Evolutionary conservation across 192 early-diverging fungal genomes (phyloP), one percentile per base, ranked within the genome.

Genomic region (Mortierella claussenii): DNA sequence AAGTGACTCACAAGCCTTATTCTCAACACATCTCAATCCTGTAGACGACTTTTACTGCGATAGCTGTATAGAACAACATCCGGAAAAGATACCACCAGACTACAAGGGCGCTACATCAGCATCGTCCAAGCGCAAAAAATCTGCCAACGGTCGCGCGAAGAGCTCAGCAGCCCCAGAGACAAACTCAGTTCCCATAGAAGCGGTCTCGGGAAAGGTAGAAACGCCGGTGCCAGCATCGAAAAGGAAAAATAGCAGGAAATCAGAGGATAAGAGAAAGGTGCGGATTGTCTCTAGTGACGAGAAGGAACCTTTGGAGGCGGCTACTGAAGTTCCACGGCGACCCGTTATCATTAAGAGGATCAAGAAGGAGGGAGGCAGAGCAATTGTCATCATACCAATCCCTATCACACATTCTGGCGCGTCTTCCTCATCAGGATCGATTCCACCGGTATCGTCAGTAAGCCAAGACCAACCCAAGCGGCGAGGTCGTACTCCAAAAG

Each of bases 11-110:
- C n/a, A 10, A 40, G 13, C 37, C 7, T 40, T 40, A 40, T 40
- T 7, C 7, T 40, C 37, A 40, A 40, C 9, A 21, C 46, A 21
- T 48, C 46, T 48, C 21, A 10, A 21, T 21, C 21, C 24, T n/a
- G 2, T 78, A 83, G 82, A 78, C 30, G 73, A 76, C 44, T 84
- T 79, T 68, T 80, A 78, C 36, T 84, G 83, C 52, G 63, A 63
- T 11, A 50, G 55, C 31, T 84, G 83, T 40, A 61, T 64, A 40
- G 69, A 55, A 49, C 42, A 26, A 40, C 34, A 57, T 37, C 68
- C 68, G 24, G 63, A 48, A 33, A 65, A 46, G 32, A 69, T 71
- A 24, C 73, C 78, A 47, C 36, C 62, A 24, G 45, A 61, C n/a
- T 69, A 79, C n/a, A 68, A 57, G 30, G 52, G 68, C 23, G 52